Percentiles rank a stretch among this genome's conserved stretches.
Conservation (phyloP, 1,139 yeast genomes). For the Hyphopichia khmerensis region DNA sequence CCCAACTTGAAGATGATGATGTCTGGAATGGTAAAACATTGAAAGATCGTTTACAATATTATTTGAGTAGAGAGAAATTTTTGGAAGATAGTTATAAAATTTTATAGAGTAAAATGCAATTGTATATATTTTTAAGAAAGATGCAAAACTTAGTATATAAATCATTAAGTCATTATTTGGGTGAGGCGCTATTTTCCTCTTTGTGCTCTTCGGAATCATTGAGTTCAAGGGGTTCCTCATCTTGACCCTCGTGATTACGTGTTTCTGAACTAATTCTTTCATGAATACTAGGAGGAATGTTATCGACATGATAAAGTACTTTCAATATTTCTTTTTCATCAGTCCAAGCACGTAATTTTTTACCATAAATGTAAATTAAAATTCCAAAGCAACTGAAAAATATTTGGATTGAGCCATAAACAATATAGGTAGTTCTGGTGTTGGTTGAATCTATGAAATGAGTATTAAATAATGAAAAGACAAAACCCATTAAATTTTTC, state of each 20-base stretch:
- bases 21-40: slow-evolving; percentile 57
- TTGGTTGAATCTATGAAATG: slow-evolving; percentile 44
- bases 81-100: not conserved
- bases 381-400: slow-evolving; percentile 49
- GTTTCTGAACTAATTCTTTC: not conserved
- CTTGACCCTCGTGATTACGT: not conserved
- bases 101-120: not conserved
- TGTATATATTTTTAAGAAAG: not conserved
- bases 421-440: slow-evolving; percentile 46
- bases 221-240: not conserved
- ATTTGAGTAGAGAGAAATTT: slow-evolving; percentile 12
- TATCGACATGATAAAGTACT: slow-evolving; percentile 19
- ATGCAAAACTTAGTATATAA: not conserved
- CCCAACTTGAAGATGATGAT: slow-evolving; percentile 25
- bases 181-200: too few species aligned
- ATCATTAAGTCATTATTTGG: not conserved
- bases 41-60: slow-evolving; percentile 26
- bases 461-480: slow-evolving; percentile 58
- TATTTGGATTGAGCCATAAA: slow-evolving; percentile 54
- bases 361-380: slow-evolving; percentile 58
- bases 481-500: slow-evolving; percentile 56
- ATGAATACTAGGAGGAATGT: not conserved
- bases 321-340: slow-evolving; percentile 39
- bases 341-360: slow-evolving; percentile 50
- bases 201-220: too few species aligned